Evolutionary conservation across 768 basidiomycete genomes (phyloP), one percentile per base, ranked within the genome.

Genomic region (Boletus reticulatus): DNA sequence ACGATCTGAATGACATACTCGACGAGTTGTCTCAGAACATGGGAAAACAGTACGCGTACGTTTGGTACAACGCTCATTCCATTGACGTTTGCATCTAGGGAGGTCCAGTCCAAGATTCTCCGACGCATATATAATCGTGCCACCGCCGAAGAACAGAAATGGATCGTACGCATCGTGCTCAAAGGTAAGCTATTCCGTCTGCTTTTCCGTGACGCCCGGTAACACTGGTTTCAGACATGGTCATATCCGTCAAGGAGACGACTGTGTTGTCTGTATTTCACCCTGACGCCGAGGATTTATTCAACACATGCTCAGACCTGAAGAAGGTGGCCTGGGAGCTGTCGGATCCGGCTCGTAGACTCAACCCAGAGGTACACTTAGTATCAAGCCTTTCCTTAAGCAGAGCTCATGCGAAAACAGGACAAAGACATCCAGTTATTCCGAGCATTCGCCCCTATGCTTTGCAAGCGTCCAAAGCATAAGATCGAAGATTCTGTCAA

Each of bases 251-350:
- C 48, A 92, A 96, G 72, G 97, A 98, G 71, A 94, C 89, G 12
- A 94, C 94, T 0, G 88, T 98, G 1, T 87, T 99, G 59, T 75
- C 85, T 0, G 87, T 93, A 8, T 93, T 98, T 64, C 97, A 99
- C 72, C 90, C 92, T 0, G 94, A 98, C 62, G 95, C 96, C 0
- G 87, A 92, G 58, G 91, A 93, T 67, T 73, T 97, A 9, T 99
- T 92, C 76, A 98, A 98, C 67, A 94, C 94, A 1, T 98, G 94
- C 68, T 98, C 95, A 0, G 95, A 98, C 71, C 77, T 98, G 44
- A 95, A 95, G 76, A 90, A 91, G 55, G 92, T 99, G 4, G 87
- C 85, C 32, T 98, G 89, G 87, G 87, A 88, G 50, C 76, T 99
- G 2, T 88, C 87, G 78, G 86, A 97, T 68, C 86, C 88, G 0